Conservation (phyloP, 331 rosid genomes). For the Saraca asoca region DNA sequence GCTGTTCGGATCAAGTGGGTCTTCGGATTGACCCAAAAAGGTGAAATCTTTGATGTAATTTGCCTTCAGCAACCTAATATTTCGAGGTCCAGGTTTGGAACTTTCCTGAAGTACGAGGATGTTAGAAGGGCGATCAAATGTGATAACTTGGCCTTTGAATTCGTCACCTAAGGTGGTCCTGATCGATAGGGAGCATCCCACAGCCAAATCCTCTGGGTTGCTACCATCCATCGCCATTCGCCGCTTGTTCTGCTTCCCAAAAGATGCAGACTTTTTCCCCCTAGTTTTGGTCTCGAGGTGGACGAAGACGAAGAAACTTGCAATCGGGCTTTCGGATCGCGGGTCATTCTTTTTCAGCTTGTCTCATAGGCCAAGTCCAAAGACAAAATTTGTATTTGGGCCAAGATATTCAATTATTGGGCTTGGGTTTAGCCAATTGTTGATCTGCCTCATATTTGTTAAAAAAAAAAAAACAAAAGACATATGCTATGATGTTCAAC, state of each 20-base stretch:
- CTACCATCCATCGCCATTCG: constrained; percentile 53
- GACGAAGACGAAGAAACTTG: no score
- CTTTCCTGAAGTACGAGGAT: constrained; percentile 68
- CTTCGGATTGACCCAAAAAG: constrained; percentile 54
- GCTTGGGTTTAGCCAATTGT: no score
- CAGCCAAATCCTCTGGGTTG: constrained; percentile 52
- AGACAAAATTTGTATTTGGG: no score
- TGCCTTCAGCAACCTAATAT: constrained; percentile 59
- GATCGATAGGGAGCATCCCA: constrained; percentile 58
- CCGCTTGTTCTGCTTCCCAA: constrained; percentile 6
- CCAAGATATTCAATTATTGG: no score
- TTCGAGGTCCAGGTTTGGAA: constrained; percentile 49
- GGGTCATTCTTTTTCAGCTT: no score
- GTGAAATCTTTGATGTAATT: constrained; percentile 52
- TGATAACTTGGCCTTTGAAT: constrained; percentile 59
- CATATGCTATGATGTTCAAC: no score
- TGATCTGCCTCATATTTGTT: no score
- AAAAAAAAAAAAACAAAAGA: no score
- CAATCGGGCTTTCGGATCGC: no score
- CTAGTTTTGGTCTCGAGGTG: no score
- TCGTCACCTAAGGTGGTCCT: constrained; percentile 63
- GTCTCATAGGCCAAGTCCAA: no score
- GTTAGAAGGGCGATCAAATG: constrained; percentile 65
- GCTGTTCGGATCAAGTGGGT: constrained; percentile 58
- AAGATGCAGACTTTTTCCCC: no score